These are phyloP conservation scores for Helminthosporium solani DNA, from an alignment of 2,329 filamentous ascomycete species.

Conservation along the genomic window DNA sequence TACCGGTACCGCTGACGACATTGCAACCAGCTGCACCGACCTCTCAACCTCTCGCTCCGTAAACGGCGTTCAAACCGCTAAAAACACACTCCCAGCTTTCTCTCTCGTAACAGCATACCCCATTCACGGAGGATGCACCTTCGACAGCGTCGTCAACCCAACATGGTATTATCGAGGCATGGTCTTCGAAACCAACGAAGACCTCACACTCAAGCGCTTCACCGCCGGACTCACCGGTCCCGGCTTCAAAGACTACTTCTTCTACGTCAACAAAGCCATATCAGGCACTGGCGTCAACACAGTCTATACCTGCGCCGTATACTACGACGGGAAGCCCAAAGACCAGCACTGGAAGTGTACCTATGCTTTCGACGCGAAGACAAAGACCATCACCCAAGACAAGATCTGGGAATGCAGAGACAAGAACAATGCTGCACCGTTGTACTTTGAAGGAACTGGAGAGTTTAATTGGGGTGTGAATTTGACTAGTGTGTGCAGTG, in stretches of 20 bases:
- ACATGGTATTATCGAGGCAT: conserved; percentile 12
- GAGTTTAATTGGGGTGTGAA: conserved; percentile 10
- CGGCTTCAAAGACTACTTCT: conserved; percentile 9
- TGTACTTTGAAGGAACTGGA: conserved; percentile 12
- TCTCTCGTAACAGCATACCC: conserved; percentile 12
- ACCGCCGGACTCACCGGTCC: conserved; percentile 10
- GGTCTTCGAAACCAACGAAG: conserved; percentile 5
- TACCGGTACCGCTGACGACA: conserved; percentile 11
- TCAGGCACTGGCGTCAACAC: conserved; percentile 9
- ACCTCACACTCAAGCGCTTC: conserved; percentile 3
- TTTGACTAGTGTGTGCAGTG: not conserved
- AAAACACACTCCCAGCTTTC: conserved; percentile 8
- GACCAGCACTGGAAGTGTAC: conserved; percentile 10
- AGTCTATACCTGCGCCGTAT: conserved; percentile 8
- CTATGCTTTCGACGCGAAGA: conserved; percentile 7
- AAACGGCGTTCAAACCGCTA: conserved; percentile 5
- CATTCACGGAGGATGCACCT: conserved; percentile 13
- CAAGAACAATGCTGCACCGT: conserved; percentile 8
- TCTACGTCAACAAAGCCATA: conserved; percentile 8
- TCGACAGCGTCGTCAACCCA: conserved; percentile 12
- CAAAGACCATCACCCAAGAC: conserved; percentile 5
- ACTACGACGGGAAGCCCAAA: conserved; percentile 9
- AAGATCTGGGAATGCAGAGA: conserved; percentile 13
- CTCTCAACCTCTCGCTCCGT: conserved; percentile 1
- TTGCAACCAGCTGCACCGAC: conserved; percentile 12